Conservation (phyloP, 2,329 filamentous ascomycete genomes). For the Chalaropsis ovoidea region DNA sequence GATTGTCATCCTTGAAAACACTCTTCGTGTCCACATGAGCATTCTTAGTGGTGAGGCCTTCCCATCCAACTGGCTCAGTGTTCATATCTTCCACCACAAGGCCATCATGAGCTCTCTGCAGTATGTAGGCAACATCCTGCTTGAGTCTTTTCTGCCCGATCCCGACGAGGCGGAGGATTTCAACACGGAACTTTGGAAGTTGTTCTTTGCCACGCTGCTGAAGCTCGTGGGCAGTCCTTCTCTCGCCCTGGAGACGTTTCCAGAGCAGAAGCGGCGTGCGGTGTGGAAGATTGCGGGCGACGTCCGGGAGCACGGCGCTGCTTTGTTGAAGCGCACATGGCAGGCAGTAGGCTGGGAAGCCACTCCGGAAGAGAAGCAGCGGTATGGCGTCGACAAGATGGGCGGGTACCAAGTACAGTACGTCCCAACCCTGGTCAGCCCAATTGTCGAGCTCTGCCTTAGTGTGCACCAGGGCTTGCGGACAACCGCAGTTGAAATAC, state of each 20-base stretch:
- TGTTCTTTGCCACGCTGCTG: slow-evolving; percentile 81
- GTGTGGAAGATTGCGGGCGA: slow-evolving; percentile 99
- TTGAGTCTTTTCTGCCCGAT: slow-evolving; percentile 75
- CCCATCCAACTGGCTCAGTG: slow-evolving; percentile 78
- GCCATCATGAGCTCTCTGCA: slow-evolving; percentile 79
- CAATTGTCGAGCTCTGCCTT: slow-evolving; percentile 85
- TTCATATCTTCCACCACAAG: slow-evolving; percentile 86
- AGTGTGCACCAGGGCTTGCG: slow-evolving; percentile 90
- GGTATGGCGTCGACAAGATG: slow-evolving; percentile 72
- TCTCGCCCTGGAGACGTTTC: slow-evolving; percentile 86
- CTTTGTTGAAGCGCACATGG: slow-evolving; percentile 76
- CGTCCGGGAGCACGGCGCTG: slow-evolving; percentile 81
- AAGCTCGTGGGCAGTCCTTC: slow-evolving; percentile 82
- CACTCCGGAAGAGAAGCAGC: slow-evolving; percentile 61
- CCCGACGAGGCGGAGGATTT: slow-evolving; percentile 88
- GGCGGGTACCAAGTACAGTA: slow-evolving; percentile 98
- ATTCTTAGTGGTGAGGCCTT: slow-evolving; percentile 85
- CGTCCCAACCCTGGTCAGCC: slow-evolving; percentile 80
- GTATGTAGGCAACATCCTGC: slow-evolving; percentile 66
- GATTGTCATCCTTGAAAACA: slow-evolving; percentile 64
- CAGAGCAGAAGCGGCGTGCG: slow-evolving; percentile 88
- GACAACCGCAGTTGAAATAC: slow-evolving; percentile 78
- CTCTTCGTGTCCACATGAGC: slow-evolving; percentile 76
- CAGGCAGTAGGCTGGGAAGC: slow-evolving; percentile 96
- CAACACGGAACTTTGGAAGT: slow-evolving; percentile 86